A percentile compares a stretch with the other conserved stretches of the same genome.
These are phyloP conservation scores for Cerrena zonata DNA, from an alignment of 1,284 basidiomycete genomes.

Conservation along the genomic window DNA sequence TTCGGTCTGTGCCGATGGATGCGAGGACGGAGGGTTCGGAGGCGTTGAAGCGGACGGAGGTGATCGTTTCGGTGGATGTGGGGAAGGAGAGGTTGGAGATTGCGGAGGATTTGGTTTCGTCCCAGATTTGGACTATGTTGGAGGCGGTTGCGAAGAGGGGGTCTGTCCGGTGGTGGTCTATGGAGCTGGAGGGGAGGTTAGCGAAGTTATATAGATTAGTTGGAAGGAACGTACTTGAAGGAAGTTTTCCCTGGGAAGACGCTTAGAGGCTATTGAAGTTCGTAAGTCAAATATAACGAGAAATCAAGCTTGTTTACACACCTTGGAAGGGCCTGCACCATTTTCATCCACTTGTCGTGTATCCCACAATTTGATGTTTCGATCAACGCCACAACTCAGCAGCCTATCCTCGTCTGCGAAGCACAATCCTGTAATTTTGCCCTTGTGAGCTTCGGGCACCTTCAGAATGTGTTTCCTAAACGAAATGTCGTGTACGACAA, in stretches of 20 bases:
- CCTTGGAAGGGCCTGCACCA: slow-evolving; percentile 32
- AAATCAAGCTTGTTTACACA: slow-evolving; percentile 8
- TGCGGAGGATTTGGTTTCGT: slow-evolving; percentile 83
- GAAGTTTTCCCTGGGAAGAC: slow-evolving; percentile 79
- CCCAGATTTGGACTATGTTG: slow-evolving; percentile 93
- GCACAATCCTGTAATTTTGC: slow-evolving; percentile 84
- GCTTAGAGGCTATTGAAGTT: slow-evolving; percentile 56
- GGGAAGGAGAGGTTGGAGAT: slow-evolving; percentile 81
- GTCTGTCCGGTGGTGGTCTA: slow-evolving; percentile 89
- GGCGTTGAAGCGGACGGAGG: slow-evolving; percentile 86
- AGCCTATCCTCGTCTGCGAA: slow-evolving; percentile 68
- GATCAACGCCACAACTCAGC: slow-evolving; percentile 88
- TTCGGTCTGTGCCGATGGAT: slow-evolving; percentile 88
- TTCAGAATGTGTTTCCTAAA: slow-evolving; percentile 62
- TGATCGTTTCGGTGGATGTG: slow-evolving; percentile 80
- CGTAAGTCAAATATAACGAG: slow-evolving; percentile 1
- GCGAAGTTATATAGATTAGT: slow-evolving; percentile 3
- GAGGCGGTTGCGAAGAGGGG: slow-evolving; percentile 91
- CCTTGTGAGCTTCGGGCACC: slow-evolving; percentile 81
- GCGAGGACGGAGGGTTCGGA: slow-evolving; percentile 91
- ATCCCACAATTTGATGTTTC: slow-evolving; percentile 89
- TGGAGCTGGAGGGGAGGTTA: slow-evolving; percentile 50
- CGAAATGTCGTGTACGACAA: slow-evolving; percentile 85
- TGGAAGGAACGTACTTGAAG: slow-evolving; percentile 74
- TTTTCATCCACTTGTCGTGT: slow-evolving; percentile 27